Conservation (phyloP, 257 asterid genomes). For the Haberlea rhodopensis region DNA sequence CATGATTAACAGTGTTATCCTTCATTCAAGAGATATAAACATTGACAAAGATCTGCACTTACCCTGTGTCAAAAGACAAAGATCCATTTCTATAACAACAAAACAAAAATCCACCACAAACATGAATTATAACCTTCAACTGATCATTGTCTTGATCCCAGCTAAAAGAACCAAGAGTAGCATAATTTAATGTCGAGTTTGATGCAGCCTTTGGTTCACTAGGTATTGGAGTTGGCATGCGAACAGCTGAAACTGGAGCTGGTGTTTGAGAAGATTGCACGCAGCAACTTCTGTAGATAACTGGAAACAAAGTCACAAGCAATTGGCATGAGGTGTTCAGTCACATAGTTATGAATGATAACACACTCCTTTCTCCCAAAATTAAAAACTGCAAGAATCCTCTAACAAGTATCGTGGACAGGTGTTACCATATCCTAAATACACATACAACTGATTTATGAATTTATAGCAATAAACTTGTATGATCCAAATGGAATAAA, state of each 20-base stretch:
- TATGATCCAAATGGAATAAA: too few species aligned
- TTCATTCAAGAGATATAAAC: too few species aligned
- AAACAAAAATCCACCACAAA: background rate
- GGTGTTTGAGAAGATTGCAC: slow-evolving; percentile 31
- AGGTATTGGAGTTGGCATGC: slow-evolving; percentile 22
- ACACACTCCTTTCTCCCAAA: background rate
- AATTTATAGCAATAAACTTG: too few species aligned
- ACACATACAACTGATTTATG: too few species aligned
- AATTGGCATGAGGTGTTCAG: background rate
- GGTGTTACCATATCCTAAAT: background rate
- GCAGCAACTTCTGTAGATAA: slow-evolving; percentile 39
- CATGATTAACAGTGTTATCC: background rate
- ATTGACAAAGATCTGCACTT: too few species aligned
- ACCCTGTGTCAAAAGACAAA: background rate
- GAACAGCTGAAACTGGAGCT: slow-evolving; percentile 32
- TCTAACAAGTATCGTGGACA: background rate
- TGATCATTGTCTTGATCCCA: slow-evolving; percentile 90
- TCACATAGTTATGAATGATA: background rate
- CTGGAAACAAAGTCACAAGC: slow-evolving; percentile 31
- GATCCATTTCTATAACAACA: background rate
- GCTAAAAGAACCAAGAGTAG: slow-evolving; percentile 73
- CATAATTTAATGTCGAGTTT: slow-evolving; percentile 39
- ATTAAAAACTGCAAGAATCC: background rate
- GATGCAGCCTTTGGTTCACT: slow-evolving; percentile 37
- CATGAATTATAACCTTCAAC: slow-evolving; percentile 50